phyloP scores from a whole-genome alignment of 2,329 filamentous ascomycete genomes.

The Massarina eburnea region DNA sequence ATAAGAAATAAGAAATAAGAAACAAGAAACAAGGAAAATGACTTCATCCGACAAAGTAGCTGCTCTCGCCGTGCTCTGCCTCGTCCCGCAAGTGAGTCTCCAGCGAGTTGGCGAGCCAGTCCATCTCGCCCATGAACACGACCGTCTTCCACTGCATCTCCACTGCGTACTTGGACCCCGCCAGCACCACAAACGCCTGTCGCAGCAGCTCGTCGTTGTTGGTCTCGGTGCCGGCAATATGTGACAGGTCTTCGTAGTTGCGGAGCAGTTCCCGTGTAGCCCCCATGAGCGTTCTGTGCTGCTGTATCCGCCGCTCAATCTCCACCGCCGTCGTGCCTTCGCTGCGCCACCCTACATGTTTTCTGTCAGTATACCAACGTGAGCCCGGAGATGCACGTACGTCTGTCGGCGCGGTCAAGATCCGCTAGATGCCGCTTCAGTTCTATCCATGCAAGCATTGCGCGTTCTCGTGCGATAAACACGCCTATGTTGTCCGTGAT shows the following conservation, averaged over 20 bases:
- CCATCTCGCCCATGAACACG: constrained; percentile 32
- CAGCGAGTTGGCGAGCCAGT: constrained; percentile 32
- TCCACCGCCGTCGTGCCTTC: constrained; percentile 31
- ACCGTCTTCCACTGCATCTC: constrained; percentile 36
- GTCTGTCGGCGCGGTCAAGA: constrained; percentile 34
- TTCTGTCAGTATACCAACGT: constrained; percentile 2
- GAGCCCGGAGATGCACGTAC: constrained; percentile 19
- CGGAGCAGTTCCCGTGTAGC: constrained; percentile 34
- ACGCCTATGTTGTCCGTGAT: constrained; percentile 28
- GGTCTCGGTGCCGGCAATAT: constrained; percentile 21
- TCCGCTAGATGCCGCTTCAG: constrained; percentile 37
- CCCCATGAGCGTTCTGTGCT: constrained; percentile 37
- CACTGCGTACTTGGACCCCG: constrained; percentile 32
- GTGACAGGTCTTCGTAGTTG: constrained; percentile 34
- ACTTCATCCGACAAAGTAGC: constrained; percentile 29
- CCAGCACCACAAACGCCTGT: constrained; percentile 37
- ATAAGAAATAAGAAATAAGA: no score
- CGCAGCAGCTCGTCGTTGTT: constrained; percentile 35
- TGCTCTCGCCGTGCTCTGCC: constrained; percentile 30
- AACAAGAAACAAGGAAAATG: no score
- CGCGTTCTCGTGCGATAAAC: constrained; percentile 37
- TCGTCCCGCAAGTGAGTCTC: constrained; percentile 29
- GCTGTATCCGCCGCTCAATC: constrained; percentile 34
- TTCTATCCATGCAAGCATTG: constrained; percentile 40
- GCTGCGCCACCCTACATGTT: constrained; percentile 29